Evolutionary conservation across 1,139 yeast genomes (phyloP), one percentile per base, ranked within the genome.

Genomic region (Debaryomyces sp.): DNA sequence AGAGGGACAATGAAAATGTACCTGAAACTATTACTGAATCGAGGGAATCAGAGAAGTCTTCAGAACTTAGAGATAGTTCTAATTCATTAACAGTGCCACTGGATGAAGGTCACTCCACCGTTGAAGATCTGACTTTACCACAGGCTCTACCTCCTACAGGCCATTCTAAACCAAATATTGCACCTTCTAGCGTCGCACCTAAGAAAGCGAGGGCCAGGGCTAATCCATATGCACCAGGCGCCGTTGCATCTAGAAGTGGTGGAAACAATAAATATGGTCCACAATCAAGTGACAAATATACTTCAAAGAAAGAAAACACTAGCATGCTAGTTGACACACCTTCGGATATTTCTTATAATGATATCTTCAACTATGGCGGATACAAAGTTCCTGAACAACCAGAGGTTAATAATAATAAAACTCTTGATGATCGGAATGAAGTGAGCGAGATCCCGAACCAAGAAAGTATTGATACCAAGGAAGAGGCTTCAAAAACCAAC

Each of bases 201-300:
- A 46, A 45, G 8, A 51, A 46, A 35, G 17, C 35, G 13, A 41
- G 43, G n/a, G 41, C 55, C 5, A 63, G 58, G 46, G 54, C 54
- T n/a, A 73, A 74, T 49, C 78, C 80, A 26, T 74, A 75, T 55
- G 78, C 79, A 2, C 79, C 80, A 13, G 64, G 67, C 3, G 58
- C 56, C 1, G 33, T 47, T 13, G 42, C 49, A 17, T 48, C 58
- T 15, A 56, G 54, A 44, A 12, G 59, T 9, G 58, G 56, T 7
- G 59, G 56, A 41, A 59, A 53, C 45, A 66, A 50, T 50, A 66
- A 56, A 43, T 70, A 70, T 47, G 73, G 73, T 1, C 73, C 74
- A 7, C 57, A 66, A 10, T 47, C 59, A 13, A 21, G 26, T 8
- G 30, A 30, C 22, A 41, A 41, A 23, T 41, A 41, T 10, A 8